Evolutionary conservation across 2,329 filamentous ascomycete species (phyloP).

Genomic region (Pseudogymnoascus sp.): DNA sequence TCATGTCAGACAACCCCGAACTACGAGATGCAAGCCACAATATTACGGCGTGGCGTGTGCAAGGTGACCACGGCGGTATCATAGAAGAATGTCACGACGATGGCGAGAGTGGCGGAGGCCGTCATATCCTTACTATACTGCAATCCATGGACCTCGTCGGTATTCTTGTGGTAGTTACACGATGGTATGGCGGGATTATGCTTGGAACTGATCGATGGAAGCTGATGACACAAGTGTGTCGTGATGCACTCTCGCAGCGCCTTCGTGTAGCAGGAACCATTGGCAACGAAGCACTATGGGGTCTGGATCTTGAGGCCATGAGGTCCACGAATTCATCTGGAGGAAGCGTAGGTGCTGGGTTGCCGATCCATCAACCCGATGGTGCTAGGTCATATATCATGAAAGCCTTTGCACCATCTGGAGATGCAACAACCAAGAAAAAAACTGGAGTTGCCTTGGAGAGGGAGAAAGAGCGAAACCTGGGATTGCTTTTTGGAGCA

Average conservation of each 20-base stretch:
- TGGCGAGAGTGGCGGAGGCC: constrained; percentile 52
- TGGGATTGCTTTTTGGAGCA: constrained; percentile 61
- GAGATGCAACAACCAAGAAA: constrained; percentile 36
- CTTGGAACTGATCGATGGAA: constrained; percentile 55
- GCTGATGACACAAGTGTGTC: constrained; percentile 50
- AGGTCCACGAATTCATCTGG: constrained; percentile 17
- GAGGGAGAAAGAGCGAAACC: constrained; percentile 59
- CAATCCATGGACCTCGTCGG: constrained; percentile 43
- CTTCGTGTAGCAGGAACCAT: constrained; percentile 35
- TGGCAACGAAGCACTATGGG: constrained; percentile 52
- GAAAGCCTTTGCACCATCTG: constrained; percentile 46
- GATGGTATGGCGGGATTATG: constrained; percentile 56
- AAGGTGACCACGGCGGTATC: constrained; percentile 15
- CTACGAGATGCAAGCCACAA: constrained; percentile 52
- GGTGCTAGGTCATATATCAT: constrained; percentile 53
- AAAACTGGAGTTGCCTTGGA: constrained; percentile 44
- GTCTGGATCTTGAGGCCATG: constrained; percentile 47
- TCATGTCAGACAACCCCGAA: constrained; percentile 41
- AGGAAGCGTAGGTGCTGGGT: constrained; percentile 36
- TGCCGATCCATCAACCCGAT: constrained; percentile 70
- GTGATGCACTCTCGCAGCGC: constrained; percentile 46
- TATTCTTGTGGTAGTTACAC: constrained; percentile 49
- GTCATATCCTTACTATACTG: constrained; percentile 47
- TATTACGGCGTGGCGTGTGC: constrained; percentile 27
- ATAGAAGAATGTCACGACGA: constrained; percentile 38